Conservation (phyloP, 1,139 yeast species). For the Taiozyma onychis region DNA sequence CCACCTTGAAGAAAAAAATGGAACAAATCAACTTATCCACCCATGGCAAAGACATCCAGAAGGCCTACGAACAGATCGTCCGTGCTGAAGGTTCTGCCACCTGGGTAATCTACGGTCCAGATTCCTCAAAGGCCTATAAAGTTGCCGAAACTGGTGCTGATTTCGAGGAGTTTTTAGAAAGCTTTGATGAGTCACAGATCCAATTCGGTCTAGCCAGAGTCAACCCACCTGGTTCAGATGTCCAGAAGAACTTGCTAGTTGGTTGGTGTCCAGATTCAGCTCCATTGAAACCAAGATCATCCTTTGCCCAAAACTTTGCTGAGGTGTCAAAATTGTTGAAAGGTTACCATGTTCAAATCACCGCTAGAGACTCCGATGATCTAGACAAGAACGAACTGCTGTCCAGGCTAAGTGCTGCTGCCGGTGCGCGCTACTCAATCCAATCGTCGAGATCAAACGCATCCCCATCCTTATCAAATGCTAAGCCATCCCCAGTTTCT, state of each 20-base stretch:
- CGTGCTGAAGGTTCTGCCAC: conserved; percentile 50
- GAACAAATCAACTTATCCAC: conserved; percentile 24
- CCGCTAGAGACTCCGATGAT: conserved; percentile 94
- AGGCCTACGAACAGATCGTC: conserved; percentile 57
- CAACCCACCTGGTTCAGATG: conserved; percentile 84
- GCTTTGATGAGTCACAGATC: conserved; percentile 82
- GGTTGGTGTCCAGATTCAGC: conserved; percentile 95
- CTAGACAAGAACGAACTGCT: conserved; percentile 73
- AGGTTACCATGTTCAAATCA: conserved; percentile 92
- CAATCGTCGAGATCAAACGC: conserved; percentile 35
- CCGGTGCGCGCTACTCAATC: conserved; percentile 91
- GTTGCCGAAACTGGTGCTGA: conserved; percentile 56
- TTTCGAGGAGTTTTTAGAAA: conserved; percentile 70
- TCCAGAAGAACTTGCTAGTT: conserved; percentile 72
- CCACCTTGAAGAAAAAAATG: conserved; percentile 9
- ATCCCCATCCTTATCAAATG: conserved; percentile 21
- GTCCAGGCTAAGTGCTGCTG: conserved; percentile 77
- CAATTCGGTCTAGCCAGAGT: conserved; percentile 91
- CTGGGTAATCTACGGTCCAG: conserved; percentile 63
- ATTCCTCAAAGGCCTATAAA: conserved; percentile 47
- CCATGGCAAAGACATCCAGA: conserved; percentile 40
- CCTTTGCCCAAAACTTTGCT: conserved; percentile 72
- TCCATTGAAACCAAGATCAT: conserved; percentile 67
- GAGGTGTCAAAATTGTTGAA: conserved; percentile 61
- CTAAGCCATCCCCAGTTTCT: conserved; percentile 15